phyloP scores from a whole-genome alignment of 805 yeast genomes.

The Kregervanrija delftensis region DNA sequence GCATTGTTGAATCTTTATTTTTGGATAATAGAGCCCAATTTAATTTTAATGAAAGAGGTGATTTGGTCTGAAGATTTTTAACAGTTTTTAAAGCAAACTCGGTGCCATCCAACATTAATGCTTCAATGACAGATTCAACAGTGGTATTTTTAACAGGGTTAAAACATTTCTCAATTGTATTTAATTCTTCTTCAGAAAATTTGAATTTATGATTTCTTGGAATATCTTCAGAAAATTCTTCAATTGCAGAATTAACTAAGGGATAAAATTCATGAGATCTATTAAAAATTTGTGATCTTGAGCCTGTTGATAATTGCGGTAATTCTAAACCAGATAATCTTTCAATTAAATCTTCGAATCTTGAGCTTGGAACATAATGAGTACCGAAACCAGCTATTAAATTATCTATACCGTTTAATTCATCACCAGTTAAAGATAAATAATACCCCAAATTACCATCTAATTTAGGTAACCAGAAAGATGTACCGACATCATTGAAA shows the following conservation, averaged over 20 bases:
- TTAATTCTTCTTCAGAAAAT: conserved; percentile 47
- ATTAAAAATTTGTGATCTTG: conserved; percentile 13
- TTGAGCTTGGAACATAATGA: conserved; percentile 71
- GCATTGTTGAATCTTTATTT: conserved; percentile 52
- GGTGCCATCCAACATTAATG: conserved; percentile 47
- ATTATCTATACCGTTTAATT: conserved; percentile 72
- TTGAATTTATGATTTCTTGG: conserved; percentile 60
- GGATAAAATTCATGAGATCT: conserved; percentile 35
- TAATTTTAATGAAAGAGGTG: conserved; percentile 73
- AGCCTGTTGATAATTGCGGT: conserved; percentile 14
- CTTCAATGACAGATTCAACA: conserved; percentile 49
- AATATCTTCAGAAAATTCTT: conserved; percentile 66
- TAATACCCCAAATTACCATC: conserved; percentile 82
- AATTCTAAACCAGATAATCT: conserved; percentile 57
- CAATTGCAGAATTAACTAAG: conserved; percentile 64
- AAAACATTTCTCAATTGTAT: conserved; percentile 66
- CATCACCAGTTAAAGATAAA: conserved; percentile 79
- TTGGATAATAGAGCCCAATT: conserved; percentile 61
- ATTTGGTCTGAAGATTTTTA: conserved; percentile 53
- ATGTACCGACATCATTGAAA: conserved; percentile 92
- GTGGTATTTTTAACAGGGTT: conserved; percentile 31
- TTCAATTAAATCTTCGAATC: conserved; percentile 52
- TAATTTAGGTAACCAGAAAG: conserved; percentile 78
- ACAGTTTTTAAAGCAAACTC: conserved; percentile 59
- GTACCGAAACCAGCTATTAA: conserved; percentile 82